Evolutionary conservation across 306 rosid species (phyloP).

Genomic region (Vachellia pachyceras): DNA sequence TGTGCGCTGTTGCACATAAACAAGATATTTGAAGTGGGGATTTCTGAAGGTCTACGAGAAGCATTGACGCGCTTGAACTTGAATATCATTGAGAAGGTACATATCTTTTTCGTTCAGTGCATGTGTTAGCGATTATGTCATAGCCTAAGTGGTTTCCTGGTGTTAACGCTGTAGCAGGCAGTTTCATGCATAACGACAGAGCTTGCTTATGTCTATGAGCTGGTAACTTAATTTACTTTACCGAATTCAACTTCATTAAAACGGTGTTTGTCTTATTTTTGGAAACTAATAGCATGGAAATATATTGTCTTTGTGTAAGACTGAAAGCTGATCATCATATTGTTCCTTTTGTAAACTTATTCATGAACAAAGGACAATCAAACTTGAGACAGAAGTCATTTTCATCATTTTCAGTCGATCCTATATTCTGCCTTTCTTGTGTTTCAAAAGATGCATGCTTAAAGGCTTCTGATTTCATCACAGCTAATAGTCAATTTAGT

Average conservation of each 20-base stretch:
- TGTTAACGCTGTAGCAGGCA: constrained; percentile 60
- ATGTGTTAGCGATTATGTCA: constrained; percentile 32
- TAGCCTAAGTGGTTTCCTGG: constrained; percentile 26
- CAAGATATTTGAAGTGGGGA: constrained; percentile 96
- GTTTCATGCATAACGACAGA: constrained; percentile 80
- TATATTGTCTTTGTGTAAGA: neutral
- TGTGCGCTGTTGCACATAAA: constrained; percentile 85
- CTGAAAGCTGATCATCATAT: constrained; percentile 9
- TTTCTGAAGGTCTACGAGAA: constrained; percentile 84
- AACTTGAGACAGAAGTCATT: neutral
- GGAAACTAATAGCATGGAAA: neutral
- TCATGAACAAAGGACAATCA: neutral
- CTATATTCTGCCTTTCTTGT: constrained; percentile 17
- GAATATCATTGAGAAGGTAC: constrained; percentile 84
- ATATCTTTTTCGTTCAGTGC: constrained; percentile 32
- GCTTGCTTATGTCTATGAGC: constrained; percentile 87
- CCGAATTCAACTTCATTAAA: neutral
- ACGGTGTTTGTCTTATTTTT: neutral
- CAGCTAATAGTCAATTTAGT: constrained; percentile 9
- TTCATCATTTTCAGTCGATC: neutral
- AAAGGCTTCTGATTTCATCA: constrained; percentile 28
- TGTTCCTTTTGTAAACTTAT: neutral
- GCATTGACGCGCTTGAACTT: constrained; percentile 66
- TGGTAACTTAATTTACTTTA: constrained; percentile 60
- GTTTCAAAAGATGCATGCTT: neutral